Evolutionary conservation across 345 rosid genomes (phyloP).

Genomic region (Microcos paniculata): DNA sequence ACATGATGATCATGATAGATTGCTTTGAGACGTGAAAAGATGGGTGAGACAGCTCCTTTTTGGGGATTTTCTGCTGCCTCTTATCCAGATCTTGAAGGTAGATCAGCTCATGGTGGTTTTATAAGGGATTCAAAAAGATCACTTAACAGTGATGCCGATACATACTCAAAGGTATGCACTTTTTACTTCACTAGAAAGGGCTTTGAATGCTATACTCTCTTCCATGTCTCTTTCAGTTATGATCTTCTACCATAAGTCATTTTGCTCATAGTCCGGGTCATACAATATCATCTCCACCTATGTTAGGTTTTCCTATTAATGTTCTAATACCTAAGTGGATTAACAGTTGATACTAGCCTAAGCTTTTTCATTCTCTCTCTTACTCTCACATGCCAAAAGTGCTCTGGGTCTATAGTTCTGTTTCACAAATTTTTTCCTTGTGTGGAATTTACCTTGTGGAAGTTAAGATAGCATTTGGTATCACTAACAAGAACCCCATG

Average conservation of each 20-base stretch:
- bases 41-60: slow-evolving; percentile 81
- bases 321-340: not conserved
- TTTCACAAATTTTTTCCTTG: not conserved
- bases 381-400: not conserved
- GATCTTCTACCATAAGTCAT: not conserved
- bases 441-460: not conserved
- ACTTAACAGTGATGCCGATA: slow-evolving; percentile 27
- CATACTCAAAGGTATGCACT: slow-evolving; percentile 45
- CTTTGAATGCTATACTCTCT: not conserved
- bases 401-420: not conserved
- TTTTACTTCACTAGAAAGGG: not conserved
- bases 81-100: slow-evolving; percentile 50
- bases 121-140: slow-evolving; percentile 30
- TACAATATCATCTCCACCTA: not conserved
- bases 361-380: not conserved
- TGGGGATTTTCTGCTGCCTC: slow-evolving; percentile 79
- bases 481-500: too few species aligned
- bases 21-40: slow-evolving; percentile 80
- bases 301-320: not conserved
- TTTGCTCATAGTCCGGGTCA: not conserved
- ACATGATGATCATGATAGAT: slow-evolving; percentile 39
- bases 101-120: slow-evolving; percentile 23
- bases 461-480: too few species aligned
- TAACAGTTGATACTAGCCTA: not conserved
- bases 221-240: not conserved